These are phyloP conservation scores for Karstenula rhodostoma DNA, from an alignment of 2,329 filamentous ascomycete genomes.

Conservation along the genomic window DNA sequence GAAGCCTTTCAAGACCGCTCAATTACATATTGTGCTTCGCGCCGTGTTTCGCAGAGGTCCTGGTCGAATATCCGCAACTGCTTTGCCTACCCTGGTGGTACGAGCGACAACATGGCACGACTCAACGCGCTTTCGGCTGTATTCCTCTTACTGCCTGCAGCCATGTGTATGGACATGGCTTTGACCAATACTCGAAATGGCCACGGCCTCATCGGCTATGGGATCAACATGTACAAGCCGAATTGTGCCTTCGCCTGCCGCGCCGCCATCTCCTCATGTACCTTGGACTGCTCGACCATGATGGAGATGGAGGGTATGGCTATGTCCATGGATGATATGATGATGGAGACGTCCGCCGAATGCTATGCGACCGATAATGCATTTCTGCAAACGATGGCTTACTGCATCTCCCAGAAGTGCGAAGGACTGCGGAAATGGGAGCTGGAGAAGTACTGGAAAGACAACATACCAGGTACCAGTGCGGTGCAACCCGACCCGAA, in stretches of 20 bases:
- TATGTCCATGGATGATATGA: constrained; percentile 15
- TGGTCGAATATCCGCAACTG: not conserved
- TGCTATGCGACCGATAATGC: constrained; percentile 29
- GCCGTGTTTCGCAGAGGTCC: not conserved
- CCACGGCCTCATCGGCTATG: constrained; percentile 30
- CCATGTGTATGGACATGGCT: constrained; percentile 8
- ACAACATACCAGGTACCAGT: constrained; percentile 16
- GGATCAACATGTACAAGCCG: constrained; percentile 25
- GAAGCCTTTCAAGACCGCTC: not conserved
- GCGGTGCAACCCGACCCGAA: constrained; percentile 21
- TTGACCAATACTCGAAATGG: constrained; percentile 8
- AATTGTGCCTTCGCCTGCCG: constrained; percentile 28
- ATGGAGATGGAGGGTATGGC: constrained; percentile 15
- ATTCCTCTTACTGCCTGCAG: not conserved
- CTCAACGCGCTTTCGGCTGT: not conserved
- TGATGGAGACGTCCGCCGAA: constrained; percentile 21
- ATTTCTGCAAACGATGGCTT: constrained; percentile 29
- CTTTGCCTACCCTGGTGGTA: not conserved
- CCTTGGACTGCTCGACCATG: constrained; percentile 21
- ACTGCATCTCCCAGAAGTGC: constrained; percentile 27
- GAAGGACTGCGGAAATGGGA: constrained; percentile 17
- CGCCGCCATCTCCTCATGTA: constrained; percentile 15
- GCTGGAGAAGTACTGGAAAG: constrained; percentile 24
- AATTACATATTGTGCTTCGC: constrained; percentile 5
- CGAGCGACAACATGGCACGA: constrained; percentile 1